Base-by-base conservation (phyloP, 2,329 filamentous ascomycete genomes). In the Cryoendolithus antarcticus region DNA sequence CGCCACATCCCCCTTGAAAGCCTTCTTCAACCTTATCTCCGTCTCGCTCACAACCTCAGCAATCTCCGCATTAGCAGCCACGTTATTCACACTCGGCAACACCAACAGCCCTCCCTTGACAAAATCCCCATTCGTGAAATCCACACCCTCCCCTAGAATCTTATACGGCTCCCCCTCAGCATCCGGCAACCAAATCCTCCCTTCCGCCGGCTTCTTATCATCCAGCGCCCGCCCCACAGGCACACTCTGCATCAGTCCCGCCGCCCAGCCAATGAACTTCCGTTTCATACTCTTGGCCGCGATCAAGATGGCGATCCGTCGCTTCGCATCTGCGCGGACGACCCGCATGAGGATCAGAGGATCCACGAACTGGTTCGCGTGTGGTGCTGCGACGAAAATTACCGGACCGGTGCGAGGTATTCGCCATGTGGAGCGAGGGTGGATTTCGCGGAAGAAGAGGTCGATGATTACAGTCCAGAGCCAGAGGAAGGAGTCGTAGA, bases 331-430 rank as follows among this genome's bases (percentile, higher is more conserved):
- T 56, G 76, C 80, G 48, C 85, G 82, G 42, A 96, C 75, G 9
- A 86, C 86, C 48, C 88, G 81, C 75, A 94, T 93, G 38, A 98
- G 74, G 49, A 96, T 82, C 37, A 98, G 73, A 39, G 86, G 89
- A 56, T 98, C 91, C 57, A 96, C 88, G 52, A 98, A 98, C 80
- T 91, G 86, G 61, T 98, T 98, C 44, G 89, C 89, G 69, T 98
- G 91, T 49, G 91, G 91, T 39, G 89, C 91, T 33, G 88, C 91
- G 50, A 98, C 91, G 55, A 98, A 91, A 43, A 98, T 84, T 46
- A 98, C 76, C 1, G 91, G 88, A 0, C 88, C 91, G 46, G 77
- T 74, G 54, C 82, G 78, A 33, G 91, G 91, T 33, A 98, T 83
- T 62, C 88, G 89, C 86, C 91, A 98, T 46, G 88, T 85, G 50